Evolutionary conservation across 2,329 filamentous ascomycete genomes (phyloP).

Genomic region (Colletotrichum acutatum): DNA sequence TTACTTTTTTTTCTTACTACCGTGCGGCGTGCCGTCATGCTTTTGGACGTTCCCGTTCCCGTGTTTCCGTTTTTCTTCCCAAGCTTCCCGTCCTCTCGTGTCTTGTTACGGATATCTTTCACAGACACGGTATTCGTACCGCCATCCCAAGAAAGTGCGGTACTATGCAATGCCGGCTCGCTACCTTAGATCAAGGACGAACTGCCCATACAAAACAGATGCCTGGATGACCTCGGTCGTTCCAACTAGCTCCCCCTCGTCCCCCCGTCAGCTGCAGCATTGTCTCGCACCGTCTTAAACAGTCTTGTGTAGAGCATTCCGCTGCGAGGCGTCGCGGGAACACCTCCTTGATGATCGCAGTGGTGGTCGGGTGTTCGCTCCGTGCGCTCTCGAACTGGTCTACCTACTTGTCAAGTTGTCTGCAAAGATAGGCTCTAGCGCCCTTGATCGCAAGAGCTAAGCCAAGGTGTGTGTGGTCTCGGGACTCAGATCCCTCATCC

Average conservation of each 20-base stretch:
- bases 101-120: too few species aligned
- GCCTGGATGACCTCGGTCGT: not conserved
- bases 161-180: too few species aligned
- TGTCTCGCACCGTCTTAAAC: not conserved
- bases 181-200: too few species aligned
- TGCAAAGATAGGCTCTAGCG: not conserved
- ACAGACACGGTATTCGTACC: not conserved
- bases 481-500: conserved; percentile 23
- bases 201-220: not conserved
- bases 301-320: not conserved
- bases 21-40: conserved; percentile 1
- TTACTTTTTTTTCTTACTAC: not conserved
- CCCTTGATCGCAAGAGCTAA: not conserved
- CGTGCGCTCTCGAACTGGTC: not conserved
- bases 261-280: conserved; percentile 21
- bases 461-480: conserved; percentile 10
- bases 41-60: not conserved
- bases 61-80: not conserved
- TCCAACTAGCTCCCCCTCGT: conserved; percentile 6
- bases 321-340: not conserved
- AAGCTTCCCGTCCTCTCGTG: not conserved
- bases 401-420: too few species aligned
- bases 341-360: not conserved
- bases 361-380: not conserved
- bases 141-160: too few species aligned